Base-by-base conservation (phyloP, 768 basidiomycete species). In the Rhizopogon sp. region DNA sequence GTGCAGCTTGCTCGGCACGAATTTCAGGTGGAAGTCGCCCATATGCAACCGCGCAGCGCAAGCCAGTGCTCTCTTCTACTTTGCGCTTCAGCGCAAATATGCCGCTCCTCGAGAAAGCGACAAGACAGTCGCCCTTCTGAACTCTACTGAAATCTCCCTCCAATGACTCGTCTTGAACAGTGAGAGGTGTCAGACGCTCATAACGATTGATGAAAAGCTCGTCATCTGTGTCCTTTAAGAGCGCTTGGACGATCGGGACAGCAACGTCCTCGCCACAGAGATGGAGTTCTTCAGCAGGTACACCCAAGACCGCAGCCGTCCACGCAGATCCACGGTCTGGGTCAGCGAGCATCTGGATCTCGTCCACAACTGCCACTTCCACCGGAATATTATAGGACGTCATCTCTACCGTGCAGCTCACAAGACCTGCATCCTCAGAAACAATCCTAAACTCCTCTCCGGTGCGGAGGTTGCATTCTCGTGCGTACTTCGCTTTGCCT, bases 321-420 rank as follows among this genome's bases (percentile, higher is more conserved):
- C 97, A 99, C 0, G 83, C 83, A 25, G 72, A 74, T 0, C 97
- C 96, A 14, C 97, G 84, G 3, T 83, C 74, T 0, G 76, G 70
- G 67, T 98, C 93, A 0, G 81, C 81, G 16, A 98, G 82, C 88
- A 98, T 89, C 74, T 98, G 97, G 46, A 99, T 98, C 74, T 98
- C 96, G 68, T 98, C 97, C 43, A 99, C 77, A 44, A 99, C 94
- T 0, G 85, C 94, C 22, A 98, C 93, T 50, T 96, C 92, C 53
- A 73, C 75, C 3, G 56, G 56, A 16, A 46, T 58, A 2, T 59
- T 57, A 9, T 74, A 59, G 5, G 77, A 74, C 35, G 89, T 68
- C 95, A 98, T 99, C 76, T 99, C 97, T 61, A 98, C 88, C 2
- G 97, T 99, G 67, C 90, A 93, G 65, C 86, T 87, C n/a, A 77